Conservation (phyloP, 352 stramenopile genomes). For the Globisporangium rhizosaccharum region DNA sequence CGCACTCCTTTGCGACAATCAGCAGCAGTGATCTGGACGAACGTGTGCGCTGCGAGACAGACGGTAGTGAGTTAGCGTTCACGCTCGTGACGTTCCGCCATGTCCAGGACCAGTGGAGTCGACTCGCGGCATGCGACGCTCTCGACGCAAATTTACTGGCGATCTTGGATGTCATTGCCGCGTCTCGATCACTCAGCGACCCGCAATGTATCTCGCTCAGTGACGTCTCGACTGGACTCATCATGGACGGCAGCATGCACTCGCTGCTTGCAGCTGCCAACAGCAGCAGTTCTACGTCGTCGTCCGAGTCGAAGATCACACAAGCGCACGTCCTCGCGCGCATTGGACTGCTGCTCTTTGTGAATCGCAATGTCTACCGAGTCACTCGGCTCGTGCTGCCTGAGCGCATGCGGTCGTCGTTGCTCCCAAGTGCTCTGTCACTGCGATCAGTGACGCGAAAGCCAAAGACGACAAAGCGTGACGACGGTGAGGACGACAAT, state of each 20-base stretch:
- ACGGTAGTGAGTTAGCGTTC: background rate
- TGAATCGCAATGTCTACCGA: conserved; percentile 42
- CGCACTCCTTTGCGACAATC: background rate
- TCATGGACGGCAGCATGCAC: conserved; percentile 14
- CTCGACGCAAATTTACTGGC: conserved; percentile 25
- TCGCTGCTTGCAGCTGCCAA: background rate
- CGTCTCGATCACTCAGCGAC: conserved; percentile 13
- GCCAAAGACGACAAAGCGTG: background rate
- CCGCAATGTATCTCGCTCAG: conserved; percentile 21
- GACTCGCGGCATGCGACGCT: background rate
- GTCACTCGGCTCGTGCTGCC: conserved; percentile 30
- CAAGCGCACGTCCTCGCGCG: conserved; percentile 17
- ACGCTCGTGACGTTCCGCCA: background rate
- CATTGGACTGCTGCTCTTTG: conserved; percentile 29
- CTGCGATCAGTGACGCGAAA: background rate
- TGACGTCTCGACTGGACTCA: conserved; percentile 25
- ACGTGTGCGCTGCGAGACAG: background rate
- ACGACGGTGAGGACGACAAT: background rate
- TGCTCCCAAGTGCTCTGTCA: background rate
- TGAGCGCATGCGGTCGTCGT: conserved; percentile 6
- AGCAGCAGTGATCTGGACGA: background rate
- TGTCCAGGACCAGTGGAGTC: conserved; percentile 3
- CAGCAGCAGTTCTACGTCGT: too few relatives aligned
- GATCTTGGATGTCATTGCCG: conserved; percentile 21
- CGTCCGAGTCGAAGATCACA: background rate